phyloP scores from a whole-genome alignment of 164 flowering plant species.

The Chloranthus sessilifolius region DNA sequence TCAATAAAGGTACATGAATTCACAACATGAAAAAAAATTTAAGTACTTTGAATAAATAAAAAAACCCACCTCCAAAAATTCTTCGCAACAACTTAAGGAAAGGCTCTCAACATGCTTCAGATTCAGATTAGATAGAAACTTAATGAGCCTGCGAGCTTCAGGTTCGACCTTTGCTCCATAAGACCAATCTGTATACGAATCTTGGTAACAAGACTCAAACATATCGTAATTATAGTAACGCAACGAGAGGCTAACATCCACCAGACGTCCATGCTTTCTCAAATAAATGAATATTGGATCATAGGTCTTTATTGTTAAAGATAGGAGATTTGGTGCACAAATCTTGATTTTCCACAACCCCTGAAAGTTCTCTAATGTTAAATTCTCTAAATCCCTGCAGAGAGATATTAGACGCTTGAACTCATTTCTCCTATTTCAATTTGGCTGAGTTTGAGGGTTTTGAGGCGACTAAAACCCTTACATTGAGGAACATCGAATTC shows the following conservation, averaged over 20 bases:
- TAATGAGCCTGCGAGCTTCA: neutral
- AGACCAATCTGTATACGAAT: too few relatives aligned
- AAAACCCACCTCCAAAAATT: neutral
- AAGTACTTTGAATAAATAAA: neutral
- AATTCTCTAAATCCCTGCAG: neutral
- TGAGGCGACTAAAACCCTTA: neutral
- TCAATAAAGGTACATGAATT: too few relatives aligned
- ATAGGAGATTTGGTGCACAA: neutral
- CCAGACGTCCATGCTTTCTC: neutral
- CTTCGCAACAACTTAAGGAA: neutral
- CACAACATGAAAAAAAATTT: neutral
- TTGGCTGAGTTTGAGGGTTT: neutral
- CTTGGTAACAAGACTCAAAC: too few relatives aligned
- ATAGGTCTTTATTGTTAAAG: neutral
- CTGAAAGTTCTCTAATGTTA: neutral
- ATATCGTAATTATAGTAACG: neutral
- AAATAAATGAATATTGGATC: neutral
- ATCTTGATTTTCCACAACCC: neutral
- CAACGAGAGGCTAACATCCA: neutral
- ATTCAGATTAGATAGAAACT: neutral
- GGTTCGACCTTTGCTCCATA: too few relatives aligned
- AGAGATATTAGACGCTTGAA: neutral
- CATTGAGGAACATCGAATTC: neutral
- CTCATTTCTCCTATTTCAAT: neutral
- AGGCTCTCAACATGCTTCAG: neutral